phyloP scores from a whole-genome alignment of 805 yeast genomes.

The Metschnikowia lochheadii region DNA sequence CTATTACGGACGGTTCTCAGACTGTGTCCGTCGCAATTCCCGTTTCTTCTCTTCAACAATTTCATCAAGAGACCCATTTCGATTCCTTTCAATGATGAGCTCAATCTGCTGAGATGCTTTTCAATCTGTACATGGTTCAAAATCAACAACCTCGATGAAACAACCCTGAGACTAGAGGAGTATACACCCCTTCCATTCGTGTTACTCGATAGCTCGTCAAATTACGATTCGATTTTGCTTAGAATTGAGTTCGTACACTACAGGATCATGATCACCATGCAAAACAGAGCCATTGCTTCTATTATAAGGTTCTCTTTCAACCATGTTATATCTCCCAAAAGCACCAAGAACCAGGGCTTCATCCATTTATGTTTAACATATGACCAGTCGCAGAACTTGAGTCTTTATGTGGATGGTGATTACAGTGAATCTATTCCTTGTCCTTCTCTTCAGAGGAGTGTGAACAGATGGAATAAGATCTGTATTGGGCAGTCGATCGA shows the following conservation, averaged over 20 bases:
- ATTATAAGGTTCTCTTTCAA: conserved; percentile 32
- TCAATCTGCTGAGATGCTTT: conserved; percentile 21
- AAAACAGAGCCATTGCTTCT: conserved; percentile 22
- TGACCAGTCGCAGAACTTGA: conserved; percentile 36
- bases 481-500: conserved; percentile 27
- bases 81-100: conserved; percentile 14
- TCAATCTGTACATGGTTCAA: conserved; percentile 42
- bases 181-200: conserved; percentile 18
- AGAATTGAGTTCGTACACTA: conserved; percentile 27
- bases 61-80: conserved; percentile 10
- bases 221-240: conserved; percentile 21
- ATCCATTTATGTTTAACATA: conserved; percentile 35
- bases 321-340: conserved; percentile 20
- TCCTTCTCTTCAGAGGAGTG: conserved; percentile 26
- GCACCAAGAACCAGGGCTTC: conserved; percentile 19
- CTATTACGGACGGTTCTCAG: conserved; percentile 21
- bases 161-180: conserved; percentile 10
- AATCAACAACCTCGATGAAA: conserved; percentile 18
- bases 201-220: conserved; percentile 25
- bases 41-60: conserved; percentile 25
- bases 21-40: conserved; percentile 26
- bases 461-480: conserved; percentile 33
- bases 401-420: conserved; percentile 48
- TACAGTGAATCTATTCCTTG: conserved; percentile 42
- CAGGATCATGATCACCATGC: conserved; percentile 27